Percentiles rank a stretch among this genome's conserved stretches.
Conservation (phyloP, 192 early-diverging fungal genomes). For the Entophlyctis luteolus region DNA sequence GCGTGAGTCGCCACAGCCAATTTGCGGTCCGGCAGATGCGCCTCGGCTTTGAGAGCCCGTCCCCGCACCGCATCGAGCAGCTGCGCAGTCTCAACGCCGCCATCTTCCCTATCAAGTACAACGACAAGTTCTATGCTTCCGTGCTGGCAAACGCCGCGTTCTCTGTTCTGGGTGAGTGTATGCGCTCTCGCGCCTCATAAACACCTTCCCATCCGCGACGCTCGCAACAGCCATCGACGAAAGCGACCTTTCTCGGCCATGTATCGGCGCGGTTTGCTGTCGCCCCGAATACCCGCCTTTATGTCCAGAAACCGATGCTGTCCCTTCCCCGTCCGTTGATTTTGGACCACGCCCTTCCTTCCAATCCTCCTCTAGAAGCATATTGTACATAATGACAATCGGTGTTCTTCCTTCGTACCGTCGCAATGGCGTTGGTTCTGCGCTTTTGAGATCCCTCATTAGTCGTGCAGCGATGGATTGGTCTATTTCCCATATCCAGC, state of each 20-base stretch:
- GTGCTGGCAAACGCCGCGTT: conserved; percentile 39
- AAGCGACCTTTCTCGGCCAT: conserved; percentile 17
- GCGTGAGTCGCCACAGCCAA: too few relatives aligned
- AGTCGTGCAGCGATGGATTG: conserved; percentile 44
- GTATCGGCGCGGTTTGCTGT: conserved; percentile 82
- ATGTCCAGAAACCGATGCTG: not conserved
- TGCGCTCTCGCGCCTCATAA: not conserved
- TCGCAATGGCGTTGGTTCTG: conserved; percentile 72
- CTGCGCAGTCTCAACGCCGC: conserved; percentile 58
- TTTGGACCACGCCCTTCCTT: conserved; percentile 35
- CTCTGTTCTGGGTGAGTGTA: conserved; percentile 15
- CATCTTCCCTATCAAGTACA: conserved; percentile 86
- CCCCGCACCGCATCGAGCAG: too few relatives aligned
- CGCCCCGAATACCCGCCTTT: conserved; percentile 51
- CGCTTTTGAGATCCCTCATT: conserved; percentile 57
- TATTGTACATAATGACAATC: conserved; percentile 84
- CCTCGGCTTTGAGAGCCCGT: too few relatives aligned
- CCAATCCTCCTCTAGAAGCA: not conserved
- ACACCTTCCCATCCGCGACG: not conserved
- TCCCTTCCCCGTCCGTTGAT: not conserved
- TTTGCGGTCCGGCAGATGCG: too few relatives aligned
- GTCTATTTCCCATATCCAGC: conserved; percentile 54
- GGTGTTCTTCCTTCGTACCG: conserved; percentile 84
- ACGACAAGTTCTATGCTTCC: conserved; percentile 71
- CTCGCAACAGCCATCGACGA: too few relatives aligned